phyloP scores from a whole-genome alignment of 495 filamentous ascomycete genomes.

The Astrocystis sublimbata region DNA sequence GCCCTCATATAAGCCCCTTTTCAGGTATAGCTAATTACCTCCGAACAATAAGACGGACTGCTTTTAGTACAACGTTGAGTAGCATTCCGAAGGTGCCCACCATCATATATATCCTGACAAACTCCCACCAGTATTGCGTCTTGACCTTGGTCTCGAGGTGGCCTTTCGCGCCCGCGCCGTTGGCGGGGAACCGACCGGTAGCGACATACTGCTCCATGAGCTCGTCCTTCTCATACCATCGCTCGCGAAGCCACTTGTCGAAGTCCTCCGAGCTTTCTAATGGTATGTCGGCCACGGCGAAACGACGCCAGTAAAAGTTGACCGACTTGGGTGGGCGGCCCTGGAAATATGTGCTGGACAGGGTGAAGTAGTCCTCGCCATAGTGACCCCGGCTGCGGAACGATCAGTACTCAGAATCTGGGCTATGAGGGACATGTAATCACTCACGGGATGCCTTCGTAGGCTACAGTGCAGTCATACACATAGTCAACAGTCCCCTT shows the following conservation, averaged over 20 bases:
- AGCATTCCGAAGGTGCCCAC: slow-evolving; percentile 40
- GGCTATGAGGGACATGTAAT: too few relatives aligned
- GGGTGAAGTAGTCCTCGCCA: slow-evolving; percentile 74
- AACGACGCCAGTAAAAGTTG: slow-evolving; percentile 83
- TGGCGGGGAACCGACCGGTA: slow-evolving; percentile 67
- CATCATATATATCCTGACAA: slow-evolving; percentile 51
- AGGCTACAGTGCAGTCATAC: slow-evolving; percentile 84
- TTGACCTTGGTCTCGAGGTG: slow-evolving; percentile 52
- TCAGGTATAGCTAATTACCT: background rate
- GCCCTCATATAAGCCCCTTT: background rate
- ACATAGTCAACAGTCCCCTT: slow-evolving; percentile 71
- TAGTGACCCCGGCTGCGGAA: slow-evolving; percentile 61
- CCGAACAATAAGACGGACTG: slow-evolving; percentile 12
- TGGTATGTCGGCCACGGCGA: slow-evolving; percentile 65
- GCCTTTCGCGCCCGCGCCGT: slow-evolving; percentile 34
- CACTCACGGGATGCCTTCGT: slow-evolving; percentile 76
- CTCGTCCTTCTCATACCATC: slow-evolving; percentile 80
- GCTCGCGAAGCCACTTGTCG: slow-evolving; percentile 69
- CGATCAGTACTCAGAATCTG: slow-evolving; percentile 17
- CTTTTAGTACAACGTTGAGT: slow-evolving; percentile 33
- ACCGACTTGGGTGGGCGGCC: slow-evolving; percentile 79
- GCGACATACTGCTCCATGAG: slow-evolving; percentile 69
- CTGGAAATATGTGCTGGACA: slow-evolving; percentile 71
- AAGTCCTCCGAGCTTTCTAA: slow-evolving; percentile 62
- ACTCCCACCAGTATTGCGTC: slow-evolving; percentile 48